Evolutionary conservation across 768 basidiomycete genomes (phyloP).

Genomic region (Phaeolepiota aurea): DNA sequence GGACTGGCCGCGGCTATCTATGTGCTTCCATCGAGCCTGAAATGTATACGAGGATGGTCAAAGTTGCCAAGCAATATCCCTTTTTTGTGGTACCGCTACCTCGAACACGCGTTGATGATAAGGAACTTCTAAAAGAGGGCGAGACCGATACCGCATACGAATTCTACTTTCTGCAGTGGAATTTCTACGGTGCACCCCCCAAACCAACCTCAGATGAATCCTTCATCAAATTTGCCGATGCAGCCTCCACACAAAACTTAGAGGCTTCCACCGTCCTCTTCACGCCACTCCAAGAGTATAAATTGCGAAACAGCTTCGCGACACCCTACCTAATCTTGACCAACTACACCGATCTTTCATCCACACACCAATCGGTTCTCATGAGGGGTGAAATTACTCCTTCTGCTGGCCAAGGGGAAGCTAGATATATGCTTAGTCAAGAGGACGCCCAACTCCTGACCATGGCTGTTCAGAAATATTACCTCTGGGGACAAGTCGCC

Average conservation of each 20-base stretch:
- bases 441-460: constrained; percentile 80
- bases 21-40: constrained; percentile 74
- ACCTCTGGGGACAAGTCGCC: constrained; percentile 46
- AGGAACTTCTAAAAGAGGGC: constrained; percentile 12
- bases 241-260: constrained; percentile 29
- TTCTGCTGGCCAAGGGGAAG: constrained; percentile 28
- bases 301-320: constrained; percentile 72
- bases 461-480: constrained; percentile 80
- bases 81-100: constrained; percentile 80
- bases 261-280: constrained; percentile 74
- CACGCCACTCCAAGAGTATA: constrained; percentile 92
- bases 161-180: constrained; percentile 88
- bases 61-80: constrained; percentile 57
- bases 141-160: constrained; percentile 50
- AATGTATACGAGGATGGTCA: constrained; percentile 65
- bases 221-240: constrained; percentile 16
- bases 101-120: constrained; percentile 21
- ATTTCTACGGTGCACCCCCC: constrained; percentile 66
- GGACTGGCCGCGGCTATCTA: constrained; percentile 78
- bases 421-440: constrained; percentile 59
- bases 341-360: constrained; percentile 82
- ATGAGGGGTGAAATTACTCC: constrained; percentile 90
- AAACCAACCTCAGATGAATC: constrained; percentile 37
- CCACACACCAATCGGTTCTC: constrained; percentile 75
- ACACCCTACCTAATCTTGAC: constrained; percentile 89